Evolutionary conservation across 1,139 yeast species (phyloP).

Genomic region (Protomyces lactucae-debilis): DNA sequence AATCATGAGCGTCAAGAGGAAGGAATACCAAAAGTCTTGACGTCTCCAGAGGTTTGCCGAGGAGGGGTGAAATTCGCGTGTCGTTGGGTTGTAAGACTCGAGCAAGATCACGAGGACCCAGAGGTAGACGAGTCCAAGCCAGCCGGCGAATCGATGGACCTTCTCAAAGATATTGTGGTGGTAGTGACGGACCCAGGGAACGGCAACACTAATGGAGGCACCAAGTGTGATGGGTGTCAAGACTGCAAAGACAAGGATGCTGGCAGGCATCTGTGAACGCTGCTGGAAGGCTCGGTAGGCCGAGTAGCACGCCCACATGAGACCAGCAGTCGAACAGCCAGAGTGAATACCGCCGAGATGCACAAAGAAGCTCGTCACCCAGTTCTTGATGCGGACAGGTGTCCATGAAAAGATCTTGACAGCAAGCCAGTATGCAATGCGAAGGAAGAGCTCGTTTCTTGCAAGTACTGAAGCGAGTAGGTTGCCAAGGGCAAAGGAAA

Average conservation of each 20-base stretch:
- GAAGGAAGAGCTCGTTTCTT: constrained; percentile 10
- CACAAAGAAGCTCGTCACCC: constrained; percentile 11
- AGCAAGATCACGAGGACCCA: constrained; percentile 18
- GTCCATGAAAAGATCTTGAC: constrained; percentile 19
- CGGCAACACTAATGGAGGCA: constrained; percentile 14
- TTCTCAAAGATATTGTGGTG: constrained; percentile 18
- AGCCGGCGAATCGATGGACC: constrained; percentile 17
- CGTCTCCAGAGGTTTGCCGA: neutral
- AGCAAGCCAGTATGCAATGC: constrained; percentile 13
- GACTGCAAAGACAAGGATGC: constrained; percentile 11
- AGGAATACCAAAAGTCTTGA: constrained; percentile 17
- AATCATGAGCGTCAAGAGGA: constrained; percentile 10
- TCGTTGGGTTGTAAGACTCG: constrained; percentile 6
- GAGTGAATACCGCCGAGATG: constrained; percentile 24
- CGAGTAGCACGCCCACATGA: constrained; percentile 15
- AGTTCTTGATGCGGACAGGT: constrained; percentile 14
- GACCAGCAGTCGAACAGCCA: constrained; percentile 20
- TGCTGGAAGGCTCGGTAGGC: constrained; percentile 10
- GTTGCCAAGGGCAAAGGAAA: constrained; percentile 19
- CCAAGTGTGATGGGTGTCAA: constrained; percentile 16
- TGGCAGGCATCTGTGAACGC: neutral
- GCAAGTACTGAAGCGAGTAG: constrained; percentile 9
- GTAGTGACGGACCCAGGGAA: constrained; percentile 15
- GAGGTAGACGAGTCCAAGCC: constrained; percentile 20
- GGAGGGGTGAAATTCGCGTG: neutral